Evolutionary conservation across 306 rosid species (phyloP).

Genomic region (Prunus davidiana): DNA sequence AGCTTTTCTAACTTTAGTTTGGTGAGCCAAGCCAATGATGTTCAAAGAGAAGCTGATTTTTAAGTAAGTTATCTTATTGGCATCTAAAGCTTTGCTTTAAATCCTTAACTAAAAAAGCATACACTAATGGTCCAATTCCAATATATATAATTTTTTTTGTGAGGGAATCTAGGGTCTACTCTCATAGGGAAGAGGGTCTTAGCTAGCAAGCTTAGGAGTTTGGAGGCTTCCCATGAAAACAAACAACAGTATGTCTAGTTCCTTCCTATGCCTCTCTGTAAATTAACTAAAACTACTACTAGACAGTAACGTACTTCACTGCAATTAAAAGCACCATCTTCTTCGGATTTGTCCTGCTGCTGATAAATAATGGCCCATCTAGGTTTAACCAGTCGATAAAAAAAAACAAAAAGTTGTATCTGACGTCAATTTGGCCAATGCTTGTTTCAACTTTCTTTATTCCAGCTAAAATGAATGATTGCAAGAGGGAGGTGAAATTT

Average conservation of each 20-base stretch:
- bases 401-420: too few relatives aligned
- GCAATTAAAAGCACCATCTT: too few relatives aligned
- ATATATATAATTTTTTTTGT: constrained; percentile 19
- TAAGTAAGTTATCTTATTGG: constrained; percentile 60
- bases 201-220: constrained; percentile 19
- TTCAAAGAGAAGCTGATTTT: constrained; percentile 28
- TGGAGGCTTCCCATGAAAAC: constrained; percentile 34
- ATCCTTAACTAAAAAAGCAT: constrained; percentile 35
- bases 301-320: too few relatives aligned
- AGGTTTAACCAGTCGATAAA: too few relatives aligned
- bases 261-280: constrained; percentile 17
- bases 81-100: constrained; percentile 44
- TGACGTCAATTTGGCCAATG: too few relatives aligned
- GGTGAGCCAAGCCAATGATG: constrained; percentile 43
- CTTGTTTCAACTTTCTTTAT: too few relatives aligned
- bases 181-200: constrained; percentile 15
- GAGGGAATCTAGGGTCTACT: constrained; percentile 53
- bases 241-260: constrained; percentile 20
- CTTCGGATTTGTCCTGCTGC: too few relatives aligned
- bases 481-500: too few relatives aligned
- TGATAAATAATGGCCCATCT: too few relatives aligned
- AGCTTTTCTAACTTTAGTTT: constrained; percentile 27
- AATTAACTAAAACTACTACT: constrained; percentile 24
- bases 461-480: too few relatives aligned
- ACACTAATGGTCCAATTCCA: constrained; percentile 8